Base-by-base conservation (phyloP, 768 basidiomycete genomes). In the Boletus subparvulus region DNA sequence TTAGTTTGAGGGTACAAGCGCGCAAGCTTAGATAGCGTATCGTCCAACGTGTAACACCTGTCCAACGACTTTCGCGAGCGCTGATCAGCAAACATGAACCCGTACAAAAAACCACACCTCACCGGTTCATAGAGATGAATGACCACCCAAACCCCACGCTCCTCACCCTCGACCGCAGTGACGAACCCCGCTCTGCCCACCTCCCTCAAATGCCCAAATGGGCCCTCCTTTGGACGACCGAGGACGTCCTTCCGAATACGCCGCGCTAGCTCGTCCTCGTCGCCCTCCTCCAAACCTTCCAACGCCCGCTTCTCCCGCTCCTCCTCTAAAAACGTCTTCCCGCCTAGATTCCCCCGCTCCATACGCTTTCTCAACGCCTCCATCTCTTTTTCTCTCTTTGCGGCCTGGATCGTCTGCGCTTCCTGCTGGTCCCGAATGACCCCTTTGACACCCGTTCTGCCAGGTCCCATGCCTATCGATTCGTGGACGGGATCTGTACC, bases 381-480 rank as follows among this genome's bases (percentile, higher is more conserved):
- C 33, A 84, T 68, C 53, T 88, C 85, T 17, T 70, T 73, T 5
- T 76, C 77, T 12, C 76, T 76, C 60, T 80, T 82, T 26, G 80
- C 78, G n/a, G 81, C 79, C 48, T 80, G 77, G 21, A 84, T 66
- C 48, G 76, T 71, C 24, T 75, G 78, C 4, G 89, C 89, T 65
- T 94, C 92, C 55, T 85, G 77, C 32, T 83, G 80, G 72, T 94
- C 92, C 28, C 90, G 82, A 54, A 94, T 89, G 56, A 94, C 92
- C 26, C 92, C 91, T 62, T 94, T 94, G 46, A 93, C 92, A 21
- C 92, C 92, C 6, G 92, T 94, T 28, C 92, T 79, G 5, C 91
- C 91, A 11, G 88, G 88, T 4, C 87, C 89, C 87, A 92, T 88
- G 10, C 92, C 90, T 48, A 92, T 90, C 13, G 86, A 85, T 52